Evolutionary conservation across 2,329 filamentous ascomycete species (phyloP).

Genomic region (Clarireedia homoeocarpa): DNA sequence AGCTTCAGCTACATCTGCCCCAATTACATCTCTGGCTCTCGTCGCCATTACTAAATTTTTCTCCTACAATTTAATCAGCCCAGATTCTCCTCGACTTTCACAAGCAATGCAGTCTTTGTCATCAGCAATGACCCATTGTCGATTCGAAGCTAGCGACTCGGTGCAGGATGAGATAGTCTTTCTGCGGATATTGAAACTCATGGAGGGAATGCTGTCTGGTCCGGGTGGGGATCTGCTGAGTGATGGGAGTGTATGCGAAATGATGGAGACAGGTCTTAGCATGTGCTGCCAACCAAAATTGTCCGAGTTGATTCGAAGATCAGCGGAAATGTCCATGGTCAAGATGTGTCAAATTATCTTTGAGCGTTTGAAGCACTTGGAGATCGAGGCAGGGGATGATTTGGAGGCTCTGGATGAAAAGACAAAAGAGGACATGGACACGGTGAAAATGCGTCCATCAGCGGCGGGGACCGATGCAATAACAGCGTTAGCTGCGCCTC

Average conservation of each 20-base stretch:
- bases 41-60: constrained; percentile 95
- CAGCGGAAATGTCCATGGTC: constrained; percentile 94
- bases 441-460: constrained; percentile 76
- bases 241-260: constrained; percentile 96
- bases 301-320: constrained; percentile 81
- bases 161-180: constrained; percentile 93
- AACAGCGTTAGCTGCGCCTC: constrained; percentile 42
- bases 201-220: constrained; percentile 97
- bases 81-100: constrained; percentile 76
- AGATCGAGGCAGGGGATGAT: constrained; percentile 65
- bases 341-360: constrained; percentile 99
- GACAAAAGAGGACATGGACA: constrained; percentile 61
- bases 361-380: constrained; percentile 79
- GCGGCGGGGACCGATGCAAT: constrained; percentile 56
- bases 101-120: constrained; percentile 92
- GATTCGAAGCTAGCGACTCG: constrained; percentile 93
- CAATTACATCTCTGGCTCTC: constrained; percentile 90
- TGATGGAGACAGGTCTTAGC: constrained; percentile 97
- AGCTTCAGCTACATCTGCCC: constrained; percentile 89
- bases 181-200: constrained; percentile 87
- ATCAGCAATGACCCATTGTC: constrained; percentile 91
- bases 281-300: constrained; percentile 94
- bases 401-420: constrained; percentile 57
- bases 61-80: constrained; percentile 83
- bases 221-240: constrained; percentile 89